Evolutionary conservation across 1,284 basidiomycete species (phyloP).

Genomic region (Moesziomyces antarcticus): DNA sequence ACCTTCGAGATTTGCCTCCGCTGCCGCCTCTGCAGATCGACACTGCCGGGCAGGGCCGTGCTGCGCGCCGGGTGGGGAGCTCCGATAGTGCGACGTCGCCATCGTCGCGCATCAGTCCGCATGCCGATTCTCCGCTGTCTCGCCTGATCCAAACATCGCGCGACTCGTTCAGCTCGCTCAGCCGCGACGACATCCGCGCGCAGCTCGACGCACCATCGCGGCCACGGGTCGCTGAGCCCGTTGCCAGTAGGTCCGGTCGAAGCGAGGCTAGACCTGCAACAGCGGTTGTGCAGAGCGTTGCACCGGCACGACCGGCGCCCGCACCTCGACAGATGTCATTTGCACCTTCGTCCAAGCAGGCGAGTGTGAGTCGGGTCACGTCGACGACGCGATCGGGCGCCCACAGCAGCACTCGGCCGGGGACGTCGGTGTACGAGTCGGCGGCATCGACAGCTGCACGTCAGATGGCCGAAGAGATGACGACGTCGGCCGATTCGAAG

Average conservation of each 20-base stretch:
- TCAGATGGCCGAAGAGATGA: slow-evolving; percentile 2
- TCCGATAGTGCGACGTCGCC: slow-evolving; percentile 14
- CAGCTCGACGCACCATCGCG: too few species aligned
- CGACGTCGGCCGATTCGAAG: background rate
- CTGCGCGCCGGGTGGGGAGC: background rate
- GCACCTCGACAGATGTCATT: slow-evolving; percentile 15
- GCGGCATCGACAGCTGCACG: background rate
- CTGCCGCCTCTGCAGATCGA: slow-evolving; percentile 20
- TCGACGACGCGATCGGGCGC: slow-evolving; percentile 6
- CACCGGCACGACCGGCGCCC: background rate
- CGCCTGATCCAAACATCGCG: slow-evolving; percentile 37
- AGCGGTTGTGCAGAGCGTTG: background rate
- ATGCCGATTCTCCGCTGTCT: slow-evolving; percentile 30
- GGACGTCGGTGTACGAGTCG: background rate
- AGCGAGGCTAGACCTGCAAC: too few species aligned
- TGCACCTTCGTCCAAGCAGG: slow-evolving; percentile 11
- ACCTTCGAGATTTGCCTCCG: background rate
- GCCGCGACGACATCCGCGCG: slow-evolving; percentile 9
- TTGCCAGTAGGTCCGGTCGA: too few species aligned
- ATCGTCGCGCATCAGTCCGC: slow-evolving; percentile 26
- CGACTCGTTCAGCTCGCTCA: slow-evolving; percentile 29
- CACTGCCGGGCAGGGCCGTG: background rate
- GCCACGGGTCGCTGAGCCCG: too few species aligned
- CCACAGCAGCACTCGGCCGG: background rate
- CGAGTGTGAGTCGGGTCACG: slow-evolving; percentile 9